These are phyloP conservation scores for Scleroderma citrinum DNA, from an alignment of 768 basidiomycete genomes.

Conservation along the genomic window DNA sequence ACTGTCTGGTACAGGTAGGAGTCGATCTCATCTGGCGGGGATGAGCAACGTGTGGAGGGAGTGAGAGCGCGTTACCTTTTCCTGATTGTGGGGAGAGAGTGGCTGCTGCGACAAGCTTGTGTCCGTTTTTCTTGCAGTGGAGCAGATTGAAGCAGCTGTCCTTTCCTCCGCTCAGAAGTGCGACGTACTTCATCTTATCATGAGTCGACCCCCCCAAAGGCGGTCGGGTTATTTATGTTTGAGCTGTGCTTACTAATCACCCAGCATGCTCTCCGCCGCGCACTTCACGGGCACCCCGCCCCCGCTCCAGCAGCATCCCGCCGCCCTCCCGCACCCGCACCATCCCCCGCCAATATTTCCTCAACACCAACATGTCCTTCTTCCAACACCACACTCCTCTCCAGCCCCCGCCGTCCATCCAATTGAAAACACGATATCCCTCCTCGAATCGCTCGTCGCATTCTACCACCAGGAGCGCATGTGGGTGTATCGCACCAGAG, in stretches of 20 bases:
- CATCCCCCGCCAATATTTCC: conserved; percentile 6
- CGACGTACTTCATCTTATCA: conserved; percentile 76
- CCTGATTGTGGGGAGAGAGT: conserved; percentile 80
- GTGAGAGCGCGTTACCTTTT: conserved; percentile 52
- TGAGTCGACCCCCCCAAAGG: conserved; percentile 13
- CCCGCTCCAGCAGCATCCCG: conserved; percentile 5
- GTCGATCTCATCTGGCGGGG: conserved; percentile 85
- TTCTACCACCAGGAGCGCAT: conserved; percentile 68
- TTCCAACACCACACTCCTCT: conserved; percentile 31
- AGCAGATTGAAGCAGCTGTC: conserved; percentile 95
- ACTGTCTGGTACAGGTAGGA: conserved; percentile 99
- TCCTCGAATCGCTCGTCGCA: conserved; percentile 57
- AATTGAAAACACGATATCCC: conserved; percentile 44
- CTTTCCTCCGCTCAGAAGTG: conserved; percentile 93
- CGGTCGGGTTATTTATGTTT: not conserved
- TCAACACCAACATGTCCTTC: conserved; percentile 23
- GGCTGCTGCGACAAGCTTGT: conserved; percentile 83
- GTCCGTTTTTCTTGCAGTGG: conserved; percentile 82
- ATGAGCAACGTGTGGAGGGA: conserved; percentile 5
- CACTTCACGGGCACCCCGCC: conserved; percentile 19
- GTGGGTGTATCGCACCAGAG: conserved; percentile 66
- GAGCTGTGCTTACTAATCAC: not conserved
- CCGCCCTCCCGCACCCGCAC: conserved; percentile 22
- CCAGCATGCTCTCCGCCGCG: not conserved
- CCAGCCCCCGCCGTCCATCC: conserved; percentile 28